phyloP scores from a whole-genome alignment of 139 green algal species.

The Eudorina sp. region DNA sequence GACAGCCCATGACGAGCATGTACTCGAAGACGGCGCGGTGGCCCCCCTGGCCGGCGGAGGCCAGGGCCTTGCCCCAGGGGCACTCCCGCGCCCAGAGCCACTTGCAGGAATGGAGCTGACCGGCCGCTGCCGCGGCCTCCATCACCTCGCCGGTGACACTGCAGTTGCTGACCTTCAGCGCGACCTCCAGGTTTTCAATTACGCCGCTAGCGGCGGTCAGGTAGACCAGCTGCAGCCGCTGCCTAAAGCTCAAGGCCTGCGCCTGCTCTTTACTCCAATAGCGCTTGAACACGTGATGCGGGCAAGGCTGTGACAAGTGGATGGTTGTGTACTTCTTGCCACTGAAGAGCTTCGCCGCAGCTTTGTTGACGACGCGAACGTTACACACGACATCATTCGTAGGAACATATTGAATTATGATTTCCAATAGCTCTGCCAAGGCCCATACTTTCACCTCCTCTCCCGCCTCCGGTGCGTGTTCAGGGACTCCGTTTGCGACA shows the following conservation, averaged over 20 bases:
- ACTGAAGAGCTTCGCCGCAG: no score
- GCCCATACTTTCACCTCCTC: no score
- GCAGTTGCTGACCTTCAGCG: background rate
- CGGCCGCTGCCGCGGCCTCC: background rate
- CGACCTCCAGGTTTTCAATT: background rate
- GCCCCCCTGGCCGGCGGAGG: background rate
- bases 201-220: background rate
- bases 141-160: background rate
- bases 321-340: no score
- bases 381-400: no score
- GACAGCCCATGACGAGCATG: background rate
- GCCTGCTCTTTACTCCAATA: no score
- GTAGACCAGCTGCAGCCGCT: background rate
- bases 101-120: background rate
- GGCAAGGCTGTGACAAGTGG: no score
- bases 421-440: no score
- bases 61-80: background rate
- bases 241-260: background rate
- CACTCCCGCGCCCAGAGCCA: background rate
- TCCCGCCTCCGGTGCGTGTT: no score
- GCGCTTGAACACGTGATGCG: no score
- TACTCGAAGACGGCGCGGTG: background rate
- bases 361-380: no score
- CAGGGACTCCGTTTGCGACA: no score
- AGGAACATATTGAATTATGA: no score